Evolutionary conservation across 352 stramenopile species (phyloP), one percentile per base, ranked within the genome.

Genomic region (Globisporangium middletonii): DNA sequence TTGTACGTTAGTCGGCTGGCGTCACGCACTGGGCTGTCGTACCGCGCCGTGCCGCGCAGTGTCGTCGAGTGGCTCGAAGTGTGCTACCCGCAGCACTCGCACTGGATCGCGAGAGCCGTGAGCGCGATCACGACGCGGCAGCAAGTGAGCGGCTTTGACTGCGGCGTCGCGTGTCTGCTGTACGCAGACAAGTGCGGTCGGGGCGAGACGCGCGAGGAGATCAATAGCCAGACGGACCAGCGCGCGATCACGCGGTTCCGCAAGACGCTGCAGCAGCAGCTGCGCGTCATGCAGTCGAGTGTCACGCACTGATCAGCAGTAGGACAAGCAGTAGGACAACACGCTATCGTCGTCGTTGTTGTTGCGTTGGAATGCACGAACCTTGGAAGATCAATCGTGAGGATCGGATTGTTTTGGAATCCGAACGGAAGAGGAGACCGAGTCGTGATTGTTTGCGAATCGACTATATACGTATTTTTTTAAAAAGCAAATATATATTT

Each of bases 141-240:
- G 61, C 88, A 96, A 68, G 65, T 89, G 33, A 96, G 81, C n/a
- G 85, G 85, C 46, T 96, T 91, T 37, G 88, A 97, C 68, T 97
- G 88, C 57, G 88, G 86, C 12, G 86, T 96, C 30, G 86, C 88
- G 11, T 93, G 83, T 43, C 59, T 96, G 37, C 60, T 96, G 55
- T 97, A 96, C 61, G 86, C 86, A 4, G 83, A 95, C 65, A 95
- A 93, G 59, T 89, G 78, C 49, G 83, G 71, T 2, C 77, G 80
- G 27, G 81, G 79, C 37, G 67, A 85, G 47, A 75, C 63, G 35
- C 65, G 67, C 0, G 68, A 90, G 53, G 57, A 84, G 49, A 90
- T 91, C 53, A 82, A 89, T 53, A 65, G 64, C 26, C 41, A 67
- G 44, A 90, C 79, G 18, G 71, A 89, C 55, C 81, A 92, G 51